These are phyloP conservation scores for Neoboletus subvelutipes DNA, from an alignment of 768 basidiomycete genomes.

Conservation along the genomic window DNA sequence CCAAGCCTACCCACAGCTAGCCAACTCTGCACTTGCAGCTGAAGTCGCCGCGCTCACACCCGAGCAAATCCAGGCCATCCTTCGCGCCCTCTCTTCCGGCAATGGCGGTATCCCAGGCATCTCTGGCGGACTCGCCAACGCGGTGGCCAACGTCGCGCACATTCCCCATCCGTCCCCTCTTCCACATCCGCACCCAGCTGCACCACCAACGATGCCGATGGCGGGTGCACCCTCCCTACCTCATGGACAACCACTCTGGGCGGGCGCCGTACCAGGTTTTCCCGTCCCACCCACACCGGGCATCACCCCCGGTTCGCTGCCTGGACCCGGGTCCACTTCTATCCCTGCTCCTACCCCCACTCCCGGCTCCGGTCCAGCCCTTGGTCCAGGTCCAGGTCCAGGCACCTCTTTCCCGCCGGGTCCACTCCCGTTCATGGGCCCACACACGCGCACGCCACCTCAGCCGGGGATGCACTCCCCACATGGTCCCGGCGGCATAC, in stretches of 20 bases:
- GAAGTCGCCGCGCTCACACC: conserved; percentile 74
- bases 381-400: not conserved
- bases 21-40: conserved; percentile 57
- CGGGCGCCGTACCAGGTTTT: conserved; percentile 26
- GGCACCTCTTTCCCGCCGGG: conserved; percentile 6
- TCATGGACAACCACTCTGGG: conserved; percentile 21
- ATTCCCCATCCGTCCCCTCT: conserved; percentile 5
- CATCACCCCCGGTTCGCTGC: not conserved
- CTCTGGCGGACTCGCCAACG: conserved; percentile 29
- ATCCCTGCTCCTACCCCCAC: not conserved
- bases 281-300: conserved; percentile 20
- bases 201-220: conserved; percentile 10
- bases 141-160: conserved; percentile 24
- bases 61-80: conserved; percentile 70
- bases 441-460: conserved; percentile 22
- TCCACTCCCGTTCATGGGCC: conserved; percentile 16
- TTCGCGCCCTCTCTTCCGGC: conserved; percentile 53
- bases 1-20: conserved; percentile 36
- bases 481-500: conserved; percentile 12
- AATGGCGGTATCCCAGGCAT: conserved; percentile 35
- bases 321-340: conserved; percentile 4
- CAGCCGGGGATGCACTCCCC: conserved; percentile 26
- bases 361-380: not conserved
- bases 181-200: conserved; percentile 14
- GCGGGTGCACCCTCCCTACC: conserved; percentile 6